Percentiles rank a stretch among this genome's conserved stretches.
Conservation (phyloP, 176 grass and related monocot species). For the Leersia perrieri region DNA sequence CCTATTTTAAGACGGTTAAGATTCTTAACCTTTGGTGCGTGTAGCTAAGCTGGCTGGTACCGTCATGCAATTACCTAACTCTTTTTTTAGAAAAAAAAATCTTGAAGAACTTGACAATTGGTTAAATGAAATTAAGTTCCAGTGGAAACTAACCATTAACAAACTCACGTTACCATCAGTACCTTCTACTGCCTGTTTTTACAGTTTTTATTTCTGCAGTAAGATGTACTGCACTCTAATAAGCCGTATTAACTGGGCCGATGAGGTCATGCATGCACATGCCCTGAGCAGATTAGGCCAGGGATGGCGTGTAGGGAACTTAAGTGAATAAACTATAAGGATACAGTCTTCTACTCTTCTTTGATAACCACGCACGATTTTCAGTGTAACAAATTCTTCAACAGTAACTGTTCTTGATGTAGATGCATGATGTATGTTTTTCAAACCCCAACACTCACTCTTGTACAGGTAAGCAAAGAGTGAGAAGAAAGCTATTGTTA, state of each 20-base stretch:
- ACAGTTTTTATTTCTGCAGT: background rate
- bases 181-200: background rate
- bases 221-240: background rate
- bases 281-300: background rate
- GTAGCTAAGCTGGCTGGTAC: too few relatives aligned
- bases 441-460: background rate
- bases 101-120: background rate
- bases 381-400: background rate
- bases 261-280: background rate
- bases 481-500: background rate
- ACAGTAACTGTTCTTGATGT: background rate
- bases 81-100: background rate
- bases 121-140: background rate
- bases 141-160: background rate
- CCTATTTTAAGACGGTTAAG: too few relatives aligned
- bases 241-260: background rate
- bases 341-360: background rate
- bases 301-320: background rate
- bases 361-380: background rate
- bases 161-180: background rate
- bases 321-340: background rate
- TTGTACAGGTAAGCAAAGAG: slow-evolving; percentile 3
- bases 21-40: too few relatives aligned
- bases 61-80: background rate
- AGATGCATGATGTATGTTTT: background rate